phyloP scores from a whole-genome alignment of 2,329 filamentous ascomycete genomes.

The Dryadomyces sulphureus region DNA sequence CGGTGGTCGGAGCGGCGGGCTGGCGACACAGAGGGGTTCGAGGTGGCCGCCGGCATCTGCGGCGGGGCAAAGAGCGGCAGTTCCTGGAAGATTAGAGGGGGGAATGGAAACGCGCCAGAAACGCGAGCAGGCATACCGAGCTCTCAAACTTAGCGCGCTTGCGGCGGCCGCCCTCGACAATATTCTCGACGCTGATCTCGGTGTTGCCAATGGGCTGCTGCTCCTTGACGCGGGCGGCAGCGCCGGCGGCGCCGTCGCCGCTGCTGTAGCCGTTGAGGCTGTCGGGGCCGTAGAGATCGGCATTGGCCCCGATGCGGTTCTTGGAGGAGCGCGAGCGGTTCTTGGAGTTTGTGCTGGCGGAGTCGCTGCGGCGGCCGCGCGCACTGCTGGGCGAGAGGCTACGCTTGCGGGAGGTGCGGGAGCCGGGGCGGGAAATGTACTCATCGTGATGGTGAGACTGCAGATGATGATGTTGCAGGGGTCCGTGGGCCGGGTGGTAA shows the following conservation, averaged over 20 bases:
- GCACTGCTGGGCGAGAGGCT: conserved; percentile 61
- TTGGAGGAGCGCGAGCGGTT: conserved; percentile 54
- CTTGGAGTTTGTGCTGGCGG: conserved; percentile 47
- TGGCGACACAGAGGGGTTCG: conserved; percentile 92
- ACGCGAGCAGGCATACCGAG: conserved; percentile 53
- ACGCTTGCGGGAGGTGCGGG: conserved; percentile 57
- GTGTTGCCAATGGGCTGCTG: conserved; percentile 64
- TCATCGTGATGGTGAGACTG: conserved; percentile 17
- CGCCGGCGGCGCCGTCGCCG: conserved; percentile 64
- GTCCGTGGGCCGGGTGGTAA: conserved; percentile 31
- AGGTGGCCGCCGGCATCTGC: conserved; percentile 85
- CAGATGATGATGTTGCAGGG: conserved; percentile 15
- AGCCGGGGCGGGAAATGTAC: conserved; percentile 51
- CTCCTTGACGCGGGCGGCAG: conserved; percentile 67
- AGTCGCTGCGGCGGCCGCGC: conserved; percentile 62
- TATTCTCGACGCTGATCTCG: conserved; percentile 96
- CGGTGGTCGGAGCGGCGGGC: conserved; percentile 65
- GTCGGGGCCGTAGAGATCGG: conserved; percentile 46
- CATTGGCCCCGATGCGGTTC: conserved; percentile 36
- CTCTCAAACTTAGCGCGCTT: conserved; percentile 94
- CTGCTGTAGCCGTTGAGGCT: conserved; percentile 67
- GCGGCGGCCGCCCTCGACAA: conserved; percentile 88
- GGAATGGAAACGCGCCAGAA: conserved; percentile 3
- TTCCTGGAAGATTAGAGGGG: conserved; percentile 46
- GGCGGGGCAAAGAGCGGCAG: conserved; percentile 87